These are phyloP conservation scores for Neoboletus subvelutipes DNA, from an alignment of 768 basidiomycete species.

Conservation along the genomic window DNA sequence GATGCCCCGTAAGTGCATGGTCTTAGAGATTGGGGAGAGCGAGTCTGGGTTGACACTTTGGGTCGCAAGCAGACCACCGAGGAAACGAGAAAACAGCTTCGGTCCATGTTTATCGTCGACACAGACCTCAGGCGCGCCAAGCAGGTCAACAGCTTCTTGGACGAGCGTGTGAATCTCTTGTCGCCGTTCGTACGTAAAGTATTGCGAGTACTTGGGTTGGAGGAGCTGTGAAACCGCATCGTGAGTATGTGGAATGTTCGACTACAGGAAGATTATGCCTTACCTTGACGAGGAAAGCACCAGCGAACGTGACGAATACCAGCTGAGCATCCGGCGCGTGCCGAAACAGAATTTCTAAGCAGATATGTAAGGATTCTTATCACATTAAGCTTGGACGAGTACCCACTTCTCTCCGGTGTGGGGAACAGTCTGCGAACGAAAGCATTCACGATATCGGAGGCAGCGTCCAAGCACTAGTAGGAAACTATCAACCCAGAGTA, in stretches of 20 bases:
- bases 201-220: conserved; percentile 68
- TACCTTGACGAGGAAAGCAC: conserved; percentile 81
- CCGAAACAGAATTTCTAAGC: conserved; percentile 53
- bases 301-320: conserved; percentile 78
- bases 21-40: conserved; percentile 18
- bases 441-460: conserved; percentile 60
- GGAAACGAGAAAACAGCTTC: conserved; percentile 76
- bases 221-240: conserved; percentile 51
- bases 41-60: conserved; percentile 39
- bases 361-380: conserved; percentile 1
- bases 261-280: conserved; percentile 1
- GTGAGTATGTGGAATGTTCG: background rate
- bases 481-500: background rate
- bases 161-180: conserved; percentile 62
- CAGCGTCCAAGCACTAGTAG: conserved; percentile 62
- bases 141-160: conserved; percentile 62
- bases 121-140: conserved; percentile 67
- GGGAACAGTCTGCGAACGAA: conserved; percentile 57
- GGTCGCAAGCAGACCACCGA: conserved; percentile 66
- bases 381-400: background rate
- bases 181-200: conserved; percentile 58
- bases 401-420: conserved; percentile 52
- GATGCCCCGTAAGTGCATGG: conserved; percentile 19
- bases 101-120: conserved; percentile 83
- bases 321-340: conserved; percentile 81